phyloP scores from a whole-genome alignment of 2,329 filamentous ascomycete genomes.

The Arthrinium phaeospermum region DNA sequence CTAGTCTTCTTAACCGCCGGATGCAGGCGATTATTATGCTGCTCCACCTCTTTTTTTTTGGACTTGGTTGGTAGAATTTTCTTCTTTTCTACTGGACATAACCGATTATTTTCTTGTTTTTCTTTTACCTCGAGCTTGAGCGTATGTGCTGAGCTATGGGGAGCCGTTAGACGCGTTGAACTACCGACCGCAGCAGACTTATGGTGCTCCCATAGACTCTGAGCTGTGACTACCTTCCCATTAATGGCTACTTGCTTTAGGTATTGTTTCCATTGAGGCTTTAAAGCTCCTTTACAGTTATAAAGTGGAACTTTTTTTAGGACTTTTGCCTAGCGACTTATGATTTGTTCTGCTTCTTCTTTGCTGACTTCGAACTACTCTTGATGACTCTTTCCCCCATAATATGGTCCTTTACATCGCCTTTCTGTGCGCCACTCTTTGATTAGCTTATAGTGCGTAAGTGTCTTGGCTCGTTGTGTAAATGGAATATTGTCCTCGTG shows the following conservation, averaged over 20 bases:
- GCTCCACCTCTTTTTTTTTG: slow-evolving; percentile 6
- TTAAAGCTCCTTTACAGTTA: background rate
- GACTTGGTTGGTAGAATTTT: too few species aligned
- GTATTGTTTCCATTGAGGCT: background rate
- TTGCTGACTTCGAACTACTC: background rate
- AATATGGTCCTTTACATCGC: background rate
- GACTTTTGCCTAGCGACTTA: background rate
- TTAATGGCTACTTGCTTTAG: background rate
- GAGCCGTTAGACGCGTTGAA: background rate
- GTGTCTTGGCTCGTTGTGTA: background rate
- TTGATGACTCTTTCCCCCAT: background rate
- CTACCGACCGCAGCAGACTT: background rate
- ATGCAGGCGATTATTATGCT: background rate
- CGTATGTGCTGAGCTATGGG: background rate
- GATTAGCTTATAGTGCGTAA: background rate
- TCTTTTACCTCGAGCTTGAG: background rate
- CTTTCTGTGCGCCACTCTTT: background rate
- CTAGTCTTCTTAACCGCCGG: slow-evolving; percentile 1
- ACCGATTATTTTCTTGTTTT: background rate
- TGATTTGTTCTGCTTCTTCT: background rate
- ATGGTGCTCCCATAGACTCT: background rate
- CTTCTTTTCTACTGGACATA: background rate
- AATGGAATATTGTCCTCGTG: background rate
- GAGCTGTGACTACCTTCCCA: background rate
- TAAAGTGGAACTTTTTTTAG: background rate